Conservation (phyloP, 306 rosid species). For the Casuarina equisetifolia region DNA sequence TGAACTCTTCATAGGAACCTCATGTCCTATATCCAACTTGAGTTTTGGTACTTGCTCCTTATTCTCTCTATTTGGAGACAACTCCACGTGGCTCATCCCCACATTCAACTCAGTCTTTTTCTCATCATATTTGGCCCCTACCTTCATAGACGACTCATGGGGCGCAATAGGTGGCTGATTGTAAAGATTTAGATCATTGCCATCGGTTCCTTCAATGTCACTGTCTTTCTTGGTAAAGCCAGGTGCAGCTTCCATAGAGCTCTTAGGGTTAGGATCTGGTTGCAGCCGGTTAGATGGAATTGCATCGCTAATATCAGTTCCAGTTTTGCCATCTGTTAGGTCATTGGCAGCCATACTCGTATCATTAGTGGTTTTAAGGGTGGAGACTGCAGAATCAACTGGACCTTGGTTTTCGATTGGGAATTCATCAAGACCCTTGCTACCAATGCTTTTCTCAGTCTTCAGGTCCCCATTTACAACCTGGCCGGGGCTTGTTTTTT, state of each 20-base stretch:
- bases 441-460: slow-evolving; percentile 15
- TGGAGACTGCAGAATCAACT: slow-evolving; percentile 5
- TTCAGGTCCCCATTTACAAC: slow-evolving; percentile 14
- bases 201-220: neutral
- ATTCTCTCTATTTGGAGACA: slow-evolving; percentile 10
- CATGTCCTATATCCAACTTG: slow-evolving; percentile 27
- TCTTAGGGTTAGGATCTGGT: neutral
- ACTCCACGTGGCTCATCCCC: slow-evolving; percentile 23
- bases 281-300: neutral
- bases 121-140: slow-evolving; percentile 6
- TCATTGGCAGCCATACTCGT: slow-evolving; percentile 2
- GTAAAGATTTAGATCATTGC: neutral
- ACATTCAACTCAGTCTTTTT: slow-evolving; percentile 15
- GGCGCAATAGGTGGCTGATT: neutral
- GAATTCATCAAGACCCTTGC: neutral
- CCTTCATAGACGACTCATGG: slow-evolving; percentile 10
- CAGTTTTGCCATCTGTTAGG: neutral
- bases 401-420: slow-evolving; percentile 9
- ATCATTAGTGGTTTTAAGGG: neutral
- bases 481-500: slow-evolving; percentile 15
- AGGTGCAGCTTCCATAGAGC: neutral
- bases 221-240: neutral
- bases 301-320: slow-evolving; percentile 4
- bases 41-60: slow-evolving; percentile 14
- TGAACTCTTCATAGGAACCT: slow-evolving; percentile 23